phyloP scores from a whole-genome alignment of 75 land plant species.

The Pinus albicaulis region DNA sequence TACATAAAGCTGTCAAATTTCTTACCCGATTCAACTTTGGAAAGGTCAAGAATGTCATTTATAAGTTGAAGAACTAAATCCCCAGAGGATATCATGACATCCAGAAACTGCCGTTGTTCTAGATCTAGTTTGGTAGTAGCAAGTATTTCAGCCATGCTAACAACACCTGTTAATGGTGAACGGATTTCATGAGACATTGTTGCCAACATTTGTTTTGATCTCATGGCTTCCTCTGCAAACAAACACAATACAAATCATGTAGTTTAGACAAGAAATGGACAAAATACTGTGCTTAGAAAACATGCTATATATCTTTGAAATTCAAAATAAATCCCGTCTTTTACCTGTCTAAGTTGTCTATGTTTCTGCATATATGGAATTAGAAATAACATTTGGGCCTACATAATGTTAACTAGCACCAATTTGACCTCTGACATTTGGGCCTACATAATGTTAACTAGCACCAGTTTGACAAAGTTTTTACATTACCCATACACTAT shows the following conservation, averaged over 20 bases:
- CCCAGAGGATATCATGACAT: conserved; percentile 83
- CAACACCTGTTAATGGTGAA: conserved; percentile 82
- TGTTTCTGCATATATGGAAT: conserved; percentile 2
- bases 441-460: neutral
- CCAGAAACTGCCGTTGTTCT: conserved; percentile 65
- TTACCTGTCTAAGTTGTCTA: neutral
- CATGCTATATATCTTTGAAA: neutral
- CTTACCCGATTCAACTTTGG: conserved; percentile 89
- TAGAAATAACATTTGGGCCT: neutral
- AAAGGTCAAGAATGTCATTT: conserved; percentile 90
- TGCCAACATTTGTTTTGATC: conserved; percentile 90
- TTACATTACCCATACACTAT: neutral
- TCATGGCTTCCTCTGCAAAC: conserved; percentile 81
- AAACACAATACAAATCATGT: neutral
- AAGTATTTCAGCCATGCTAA: conserved; percentile 85
- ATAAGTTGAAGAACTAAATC: conserved; percentile 88
- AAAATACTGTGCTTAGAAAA: neutral
- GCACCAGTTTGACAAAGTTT: neutral
- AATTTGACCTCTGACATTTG: neutral
- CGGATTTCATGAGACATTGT: conserved; percentile 97
- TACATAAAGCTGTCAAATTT: neutral
- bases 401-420: neutral
- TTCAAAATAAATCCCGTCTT: neutral
- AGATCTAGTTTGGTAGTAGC: conserved; percentile 55
- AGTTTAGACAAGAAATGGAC: neutral